These are phyloP conservation scores for Saccharomycopsis crataegensis DNA, from an alignment of 1,139 yeast species.

Conservation along the genomic window DNA sequence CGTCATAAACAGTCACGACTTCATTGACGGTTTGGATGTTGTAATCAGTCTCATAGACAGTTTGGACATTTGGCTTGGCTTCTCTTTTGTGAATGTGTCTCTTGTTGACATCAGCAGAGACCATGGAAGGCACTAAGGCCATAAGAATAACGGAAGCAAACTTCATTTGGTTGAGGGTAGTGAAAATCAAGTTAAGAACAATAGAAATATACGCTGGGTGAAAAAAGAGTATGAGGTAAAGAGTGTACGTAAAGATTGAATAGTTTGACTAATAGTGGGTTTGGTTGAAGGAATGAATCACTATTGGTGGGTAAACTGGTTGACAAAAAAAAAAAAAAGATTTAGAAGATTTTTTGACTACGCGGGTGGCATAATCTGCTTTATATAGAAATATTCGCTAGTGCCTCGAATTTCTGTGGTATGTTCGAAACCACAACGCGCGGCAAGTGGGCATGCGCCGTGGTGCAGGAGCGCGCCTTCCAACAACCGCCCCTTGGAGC, in stretches of 20 bases:
- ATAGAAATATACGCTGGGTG: background rate
- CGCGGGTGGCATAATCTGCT: background rate
- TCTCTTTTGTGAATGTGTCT: constrained; percentile 12
- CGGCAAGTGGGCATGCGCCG: no score
- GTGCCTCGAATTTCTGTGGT: no score
- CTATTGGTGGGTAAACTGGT: background rate
- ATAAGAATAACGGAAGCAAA: constrained; percentile 1
- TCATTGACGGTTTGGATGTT: constrained; percentile 14
- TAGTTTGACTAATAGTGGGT: background rate
- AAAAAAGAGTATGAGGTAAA: background rate
- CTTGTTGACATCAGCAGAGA: constrained; percentile 2
- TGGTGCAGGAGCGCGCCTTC: no score
- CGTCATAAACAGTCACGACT: constrained; percentile 17
- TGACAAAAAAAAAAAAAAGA: no score
- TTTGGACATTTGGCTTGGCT: constrained; percentile 4
- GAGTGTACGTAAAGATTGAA: background rate
- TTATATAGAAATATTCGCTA: background rate
- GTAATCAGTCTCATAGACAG: constrained; percentile 9
- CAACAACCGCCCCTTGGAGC: no score
- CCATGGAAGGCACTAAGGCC: constrained; percentile 5
- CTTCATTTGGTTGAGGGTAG: constrained; percentile 1
- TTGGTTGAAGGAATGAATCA: background rate
- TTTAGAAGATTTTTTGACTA: no score
- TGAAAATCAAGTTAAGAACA: background rate
- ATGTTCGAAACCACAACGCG: no score